Base-by-base conservation (phyloP, 2,329 filamentous ascomycete species). In the Cladobotryum mycophilum region DNA sequence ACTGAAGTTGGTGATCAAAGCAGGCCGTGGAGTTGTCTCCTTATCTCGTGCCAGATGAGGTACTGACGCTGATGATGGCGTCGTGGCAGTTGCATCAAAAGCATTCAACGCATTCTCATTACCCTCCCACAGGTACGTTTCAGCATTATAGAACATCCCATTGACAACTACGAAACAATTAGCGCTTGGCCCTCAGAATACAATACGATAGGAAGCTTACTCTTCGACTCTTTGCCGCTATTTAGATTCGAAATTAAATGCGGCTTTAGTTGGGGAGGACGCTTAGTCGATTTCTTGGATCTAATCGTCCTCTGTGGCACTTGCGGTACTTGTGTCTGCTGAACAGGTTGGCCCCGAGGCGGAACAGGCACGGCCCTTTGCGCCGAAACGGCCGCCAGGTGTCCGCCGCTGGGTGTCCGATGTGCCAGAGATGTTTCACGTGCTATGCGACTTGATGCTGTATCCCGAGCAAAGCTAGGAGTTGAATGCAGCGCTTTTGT, bases 101-200 rank as follows among this genome's bases (percentile, higher is more conserved):
- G 83, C 81, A 56, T 80, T 79, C 48, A 95, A 74, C 34, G 79
- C 86, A 60, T 89, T 92, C 66, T 99, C 93, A 61, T 99, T 99
- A 47, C 93, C 93, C 74, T 99, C 93, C 93, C 93, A 99, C 45
- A 84, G 80, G 63, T 85, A 93, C 8, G 88, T 87, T 25, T 79
- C 75, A 6, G 93, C 89, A 63, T 99, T 97, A 67, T 96, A 99
- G 49, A 83, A 85, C 93, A 99, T 99, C 56, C 92, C 93, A 68
- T 96, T 93, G 54, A 96, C 80, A 62, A 85, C 89, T 92, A 56
- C 30, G 41, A 41, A 41, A 25, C 33, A 43, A 59, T 73, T 63
- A 72, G 66, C 43, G 51, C 43, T 9, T n/a, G n/a, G 15, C 13
- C 3, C 12, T 18, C 20, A 13, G 40, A 13, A 15, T 35, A 45